Evolutionary conservation across 495 filamentous ascomycete species (phyloP).

Genomic region (Tirmania nivea): DNA sequence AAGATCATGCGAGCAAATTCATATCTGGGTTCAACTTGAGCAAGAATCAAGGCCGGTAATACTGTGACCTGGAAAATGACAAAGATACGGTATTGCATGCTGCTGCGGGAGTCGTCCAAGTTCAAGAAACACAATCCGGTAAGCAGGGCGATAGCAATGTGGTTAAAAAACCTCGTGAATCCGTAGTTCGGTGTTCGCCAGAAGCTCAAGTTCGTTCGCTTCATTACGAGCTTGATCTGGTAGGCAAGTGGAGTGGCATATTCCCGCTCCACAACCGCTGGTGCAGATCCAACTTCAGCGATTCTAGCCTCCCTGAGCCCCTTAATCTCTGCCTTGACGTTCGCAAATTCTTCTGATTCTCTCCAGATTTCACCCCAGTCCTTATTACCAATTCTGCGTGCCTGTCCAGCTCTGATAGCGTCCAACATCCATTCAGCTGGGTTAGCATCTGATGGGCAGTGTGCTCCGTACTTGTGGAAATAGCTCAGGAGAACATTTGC

Average conservation of each 20-base stretch:
- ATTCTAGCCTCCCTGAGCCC: constrained; percentile 40
- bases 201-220: constrained; percentile 41
- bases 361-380: constrained; percentile 70
- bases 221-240: constrained; percentile 44
- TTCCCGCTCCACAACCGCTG: constrained; percentile 34
- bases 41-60: constrained; percentile 51
- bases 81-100: constrained; percentile 60
- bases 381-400: constrained; percentile 45
- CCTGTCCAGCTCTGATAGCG: constrained; percentile 56
- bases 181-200: constrained; percentile 59
- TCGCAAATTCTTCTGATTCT: constrained; percentile 44
- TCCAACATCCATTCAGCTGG: constrained; percentile 81
- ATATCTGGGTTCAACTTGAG: constrained; percentile 58
- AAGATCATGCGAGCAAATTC: constrained; percentile 51
- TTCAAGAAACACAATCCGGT: constrained; percentile 53
- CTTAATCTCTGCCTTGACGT: constrained; percentile 41
- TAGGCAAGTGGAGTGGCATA: constrained; percentile 54
- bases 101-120: constrained; percentile 42
- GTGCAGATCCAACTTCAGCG: constrained; percentile 22
- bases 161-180: constrained; percentile 58
- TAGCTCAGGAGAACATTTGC: constrained; percentile 25
- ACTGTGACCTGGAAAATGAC: constrained; percentile 66
- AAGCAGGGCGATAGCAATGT: constrained; percentile 47
- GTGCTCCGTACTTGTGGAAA: constrained; percentile 31
- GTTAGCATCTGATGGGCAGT: constrained; percentile 22